Percentiles rank a stretch among this genome's conserved stretches.
phyloP scores from a whole-genome alignment of 2,329 filamentous ascomycete genomes.

The Fusarium xylarioides region DNA sequence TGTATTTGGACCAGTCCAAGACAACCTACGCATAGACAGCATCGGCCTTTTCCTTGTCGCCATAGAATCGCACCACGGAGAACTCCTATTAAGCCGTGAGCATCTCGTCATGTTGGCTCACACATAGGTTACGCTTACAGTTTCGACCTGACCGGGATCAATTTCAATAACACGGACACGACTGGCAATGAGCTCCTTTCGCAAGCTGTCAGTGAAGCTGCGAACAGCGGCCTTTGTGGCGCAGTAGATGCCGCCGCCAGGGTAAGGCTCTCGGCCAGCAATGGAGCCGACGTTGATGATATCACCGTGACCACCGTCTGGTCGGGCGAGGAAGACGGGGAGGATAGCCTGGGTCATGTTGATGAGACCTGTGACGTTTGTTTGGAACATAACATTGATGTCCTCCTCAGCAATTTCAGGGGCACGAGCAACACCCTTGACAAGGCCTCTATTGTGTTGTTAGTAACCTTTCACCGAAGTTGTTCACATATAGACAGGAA shows the following conservation, averaged over 20 bases:
- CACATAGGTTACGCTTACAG: constrained; percentile 58
- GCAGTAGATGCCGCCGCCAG: constrained; percentile 90
- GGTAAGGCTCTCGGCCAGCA: constrained; percentile 84
- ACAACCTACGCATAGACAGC: constrained; percentile 82
- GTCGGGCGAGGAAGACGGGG: constrained; percentile 80
- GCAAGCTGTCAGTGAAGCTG: constrained; percentile 82
- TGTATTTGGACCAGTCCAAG: neutral
- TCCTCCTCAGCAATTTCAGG: constrained; percentile 85
- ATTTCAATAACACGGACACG: constrained; percentile 86
- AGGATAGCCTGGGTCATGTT: constrained; percentile 95
- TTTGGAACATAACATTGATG: constrained; percentile 86
- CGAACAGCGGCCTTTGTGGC: constrained; percentile 90
- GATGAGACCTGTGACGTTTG: constrained; percentile 94
- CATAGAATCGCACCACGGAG: constrained; percentile 86
- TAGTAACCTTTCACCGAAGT: neutral
- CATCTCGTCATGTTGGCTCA: neutral
- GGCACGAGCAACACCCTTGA: constrained; percentile 86
- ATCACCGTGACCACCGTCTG: constrained; percentile 82
- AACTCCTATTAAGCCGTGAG: constrained; percentile 69
- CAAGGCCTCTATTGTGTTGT: constrained; percentile 72
- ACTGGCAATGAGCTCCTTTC: constrained; percentile 83
- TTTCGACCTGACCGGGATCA: constrained; percentile 93
- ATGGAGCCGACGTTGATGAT: constrained; percentile 96
- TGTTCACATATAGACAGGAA: constrained; percentile 24
- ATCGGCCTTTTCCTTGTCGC: constrained; percentile 89